Percentiles rank a stretch among this genome's conserved stretches.
These are phyloP conservation scores for Aspergillus candidus DNA, from an alignment of 2,329 filamentous ascomycete genomes.

Conservation along the genomic window DNA sequence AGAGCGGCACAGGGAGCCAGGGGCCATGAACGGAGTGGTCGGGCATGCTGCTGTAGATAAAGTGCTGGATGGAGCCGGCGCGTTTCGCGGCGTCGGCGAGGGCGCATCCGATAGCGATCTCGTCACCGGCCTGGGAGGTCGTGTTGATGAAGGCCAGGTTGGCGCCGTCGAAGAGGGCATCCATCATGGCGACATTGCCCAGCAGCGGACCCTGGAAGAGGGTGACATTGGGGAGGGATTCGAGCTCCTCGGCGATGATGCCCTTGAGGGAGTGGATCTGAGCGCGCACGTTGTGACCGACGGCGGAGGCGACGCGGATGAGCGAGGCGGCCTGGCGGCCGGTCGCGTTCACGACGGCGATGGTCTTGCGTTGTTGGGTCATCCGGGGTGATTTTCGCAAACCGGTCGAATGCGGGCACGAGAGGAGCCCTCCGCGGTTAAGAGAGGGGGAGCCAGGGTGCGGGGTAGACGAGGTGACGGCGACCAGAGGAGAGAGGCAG, in stretches of 20 bases:
- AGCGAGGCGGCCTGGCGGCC: conserved; percentile 93
- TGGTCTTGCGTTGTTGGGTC: conserved; percentile 61
- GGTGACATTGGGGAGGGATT: conserved; percentile 73
- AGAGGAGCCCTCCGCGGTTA: neutral
- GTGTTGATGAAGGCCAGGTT: conserved; percentile 97
- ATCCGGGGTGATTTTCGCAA: conserved; percentile 20
- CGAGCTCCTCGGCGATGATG: conserved; percentile 81
- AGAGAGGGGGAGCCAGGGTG: conserved; percentile 1
- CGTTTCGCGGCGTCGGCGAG: conserved; percentile 84
- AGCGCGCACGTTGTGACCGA: conserved; percentile 88
- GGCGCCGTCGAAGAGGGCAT: conserved; percentile 72
- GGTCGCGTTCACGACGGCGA: conserved; percentile 91
- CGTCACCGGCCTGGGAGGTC: conserved; percentile 84
- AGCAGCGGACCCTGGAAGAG: conserved; percentile 60
- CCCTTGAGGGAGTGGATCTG: conserved; percentile 84
- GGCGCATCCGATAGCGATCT: conserved; percentile 80
- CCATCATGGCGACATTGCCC: conserved; percentile 67
- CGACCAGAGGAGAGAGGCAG: neutral
- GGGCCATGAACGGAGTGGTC: conserved; percentile 77
- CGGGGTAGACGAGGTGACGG: conserved; percentile 13
- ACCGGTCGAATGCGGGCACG: neutral
- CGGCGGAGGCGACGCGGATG: conserved; percentile 85
- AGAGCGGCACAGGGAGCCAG: conserved; percentile 82
- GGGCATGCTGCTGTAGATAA: conserved; percentile 95
- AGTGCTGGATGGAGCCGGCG: conserved; percentile 73